Evolutionary conservation across 2,329 filamentous ascomycete genomes (phyloP), one percentile per base, ranked within the genome.

Genomic region (Zymoseptoria crescenta): DNA sequence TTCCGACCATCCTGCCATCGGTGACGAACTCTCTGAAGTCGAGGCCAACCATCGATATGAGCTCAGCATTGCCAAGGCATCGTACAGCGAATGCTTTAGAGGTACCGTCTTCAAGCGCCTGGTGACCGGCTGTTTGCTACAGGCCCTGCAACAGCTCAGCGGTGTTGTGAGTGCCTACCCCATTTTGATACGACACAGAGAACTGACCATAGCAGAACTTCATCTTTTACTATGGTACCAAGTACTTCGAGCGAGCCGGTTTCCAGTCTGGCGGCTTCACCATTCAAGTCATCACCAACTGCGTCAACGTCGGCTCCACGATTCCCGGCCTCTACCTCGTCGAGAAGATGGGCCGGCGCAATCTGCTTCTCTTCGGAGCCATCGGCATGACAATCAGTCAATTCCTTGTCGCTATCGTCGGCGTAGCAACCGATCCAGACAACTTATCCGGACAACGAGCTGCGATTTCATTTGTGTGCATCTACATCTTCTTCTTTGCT

Each of bases 41-140:
- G 81, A 92, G 59, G 91, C 90, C 77, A 96, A 95, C 79, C 84
- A 93, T 75, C 87, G 88, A 75, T 91, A 93, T 72, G 91, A 96
- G 79, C 79, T 87, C 69, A 87, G 61, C 83, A 85, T 70, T 73
- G 67, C 67, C 28, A 71, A 81, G 67, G 80, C 80, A 64, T 82
- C 82, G 64, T 90, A 87, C 79, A 77, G 86, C 69, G 79, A 80
- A 66, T 83, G 81, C 71, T 94, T 78, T 61, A 81, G 81, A 72
- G 72, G 67, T 24, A 73, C 86, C 62, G 79, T 89, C 0, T 85
- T 86, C 59, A 87, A 87, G 64, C 84, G 88, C 61, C 84, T 86
- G 1, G 71, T 88, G 52, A 91, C 88, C 4, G 88, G 88, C 52
- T 91, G 87, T 68, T 77, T 81, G 21, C 77, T 92, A 49, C 89